Conservation (phyloP, 176 grass and related monocot genomes). For the Carex pumila region DNA sequence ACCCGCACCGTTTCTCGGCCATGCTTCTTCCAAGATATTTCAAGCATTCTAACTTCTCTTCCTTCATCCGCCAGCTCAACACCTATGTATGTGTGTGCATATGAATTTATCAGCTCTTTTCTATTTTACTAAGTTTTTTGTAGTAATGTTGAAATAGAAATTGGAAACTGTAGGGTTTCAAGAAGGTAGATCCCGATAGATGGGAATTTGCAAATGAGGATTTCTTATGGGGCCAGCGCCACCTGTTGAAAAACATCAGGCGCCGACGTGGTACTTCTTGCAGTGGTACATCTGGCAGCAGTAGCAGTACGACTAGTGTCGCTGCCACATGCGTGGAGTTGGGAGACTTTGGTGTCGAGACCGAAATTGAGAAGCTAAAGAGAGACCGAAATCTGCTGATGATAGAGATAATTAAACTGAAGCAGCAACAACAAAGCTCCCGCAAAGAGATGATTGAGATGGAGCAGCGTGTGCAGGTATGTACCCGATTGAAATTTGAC, state of each 20-base stretch:
- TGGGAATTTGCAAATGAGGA: slow-evolving; percentile 60
- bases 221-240: slow-evolving; percentile 52
- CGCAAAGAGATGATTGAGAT: slow-evolving; percentile 30
- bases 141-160: background rate
- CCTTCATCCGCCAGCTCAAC: slow-evolving; percentile 12
- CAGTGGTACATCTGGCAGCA: background rate
- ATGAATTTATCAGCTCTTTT: background rate
- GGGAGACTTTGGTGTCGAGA: background rate
- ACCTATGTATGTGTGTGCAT: slow-evolving; percentile 6
- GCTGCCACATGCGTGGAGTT: background rate
- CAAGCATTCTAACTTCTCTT: slow-evolving; percentile 18
- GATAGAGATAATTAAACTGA: slow-evolving; percentile 41
- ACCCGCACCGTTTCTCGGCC: background rate
- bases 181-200: slow-evolving; percentile 52
- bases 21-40: slow-evolving; percentile 1
- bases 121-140: background rate
- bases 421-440: slow-evolving; percentile 34
- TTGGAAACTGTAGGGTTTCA: slow-evolving; percentile 25
- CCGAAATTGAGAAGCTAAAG: slow-evolving; percentile 37
- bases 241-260: slow-evolving; percentile 49
- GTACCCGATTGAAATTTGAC: background rate
- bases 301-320: background rate
- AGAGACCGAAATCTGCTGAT: slow-evolving; percentile 33
- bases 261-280: slow-evolving; percentile 18
- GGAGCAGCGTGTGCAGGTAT: slow-evolving; percentile 32